A percentile compares a stretch with the other conserved stretches of the same genome.
Evolutionary conservation across 306 rosid species (phyloP).

Genomic region (Sphenostylis stenocarpa): DNA sequence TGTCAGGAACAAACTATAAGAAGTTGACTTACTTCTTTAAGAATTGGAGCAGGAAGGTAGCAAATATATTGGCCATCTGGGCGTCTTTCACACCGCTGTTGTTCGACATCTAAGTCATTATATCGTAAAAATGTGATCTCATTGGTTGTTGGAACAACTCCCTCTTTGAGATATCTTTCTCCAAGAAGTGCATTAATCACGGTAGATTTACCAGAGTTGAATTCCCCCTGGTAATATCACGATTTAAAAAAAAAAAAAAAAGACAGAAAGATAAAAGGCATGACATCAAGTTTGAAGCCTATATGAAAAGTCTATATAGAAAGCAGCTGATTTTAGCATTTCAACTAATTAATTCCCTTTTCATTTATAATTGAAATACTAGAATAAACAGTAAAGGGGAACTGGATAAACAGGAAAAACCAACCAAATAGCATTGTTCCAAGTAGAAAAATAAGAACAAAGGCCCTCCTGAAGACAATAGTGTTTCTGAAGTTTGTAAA

Average conservation of each 20-base stretch:
- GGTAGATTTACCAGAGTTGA: conserved; percentile 96
- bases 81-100: conserved; percentile 73
- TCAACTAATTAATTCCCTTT: neutral
- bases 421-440: conserved; percentile 14
- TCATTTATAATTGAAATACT: neutral
- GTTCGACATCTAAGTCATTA: conserved; percentile 52
- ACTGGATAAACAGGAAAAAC: neutral
- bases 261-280: neutral
- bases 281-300: neutral
- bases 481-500: conserved; percentile 19
- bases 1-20: conserved; percentile 22
- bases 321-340: conserved; percentile 12
- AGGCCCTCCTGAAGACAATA: neutral
- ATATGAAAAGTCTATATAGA: neutral
- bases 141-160: conserved; percentile 97
- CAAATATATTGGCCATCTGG: conserved; percentile 95
- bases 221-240: conserved; percentile 74
- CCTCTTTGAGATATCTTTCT: conserved; percentile 85
- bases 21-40: conserved; percentile 59
- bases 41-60: conserved; percentile 95
- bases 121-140: conserved; percentile 89
- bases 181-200: conserved; percentile 99
- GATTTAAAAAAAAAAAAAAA: neutral
- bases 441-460: conserved; percentile 21
- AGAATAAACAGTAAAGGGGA: neutral